phyloP scores from a whole-genome alignment of 768 basidiomycete genomes.

The Coprinopsis sp. region DNA sequence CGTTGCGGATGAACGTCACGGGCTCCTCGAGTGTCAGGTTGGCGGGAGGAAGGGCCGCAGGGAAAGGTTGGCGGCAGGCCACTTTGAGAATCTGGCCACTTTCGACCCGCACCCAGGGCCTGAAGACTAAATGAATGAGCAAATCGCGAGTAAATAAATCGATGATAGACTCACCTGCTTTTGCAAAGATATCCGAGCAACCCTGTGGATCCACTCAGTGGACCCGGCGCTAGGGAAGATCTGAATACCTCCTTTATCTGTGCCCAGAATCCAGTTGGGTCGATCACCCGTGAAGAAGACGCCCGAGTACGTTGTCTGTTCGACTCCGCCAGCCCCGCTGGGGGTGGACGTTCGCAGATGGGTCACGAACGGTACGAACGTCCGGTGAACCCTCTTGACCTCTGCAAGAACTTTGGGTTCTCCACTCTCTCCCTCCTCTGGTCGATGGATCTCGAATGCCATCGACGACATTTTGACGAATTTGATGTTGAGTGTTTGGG shows the following conservation, averaged over 20 bases:
- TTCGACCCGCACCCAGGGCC: no score
- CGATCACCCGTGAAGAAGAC: slow-evolving; percentile 90
- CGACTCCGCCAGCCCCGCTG: slow-evolving; percentile 34
- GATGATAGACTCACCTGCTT: slow-evolving; percentile 23
- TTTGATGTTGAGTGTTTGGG: slow-evolving; percentile 50
- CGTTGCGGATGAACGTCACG: slow-evolving; percentile 31
- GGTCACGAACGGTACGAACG: slow-evolving; percentile 65
- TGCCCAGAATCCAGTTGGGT: slow-evolving; percentile 83
- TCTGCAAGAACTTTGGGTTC: slow-evolving; percentile 45
- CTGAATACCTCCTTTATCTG: slow-evolving; percentile 62
- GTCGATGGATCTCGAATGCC: slow-evolving; percentile 67
- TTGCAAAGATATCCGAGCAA: no score
- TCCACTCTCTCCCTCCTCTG: slow-evolving; percentile 49
- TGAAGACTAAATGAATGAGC: no score
- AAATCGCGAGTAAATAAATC: no score
- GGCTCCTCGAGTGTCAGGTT: no score
- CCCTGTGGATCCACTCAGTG: no score
- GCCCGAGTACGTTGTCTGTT: slow-evolving; percentile 43
- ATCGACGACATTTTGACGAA: slow-evolving; percentile 60
- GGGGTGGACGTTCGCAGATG: slow-evolving; percentile 43
- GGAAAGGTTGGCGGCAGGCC: no score
- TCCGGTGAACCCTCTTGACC: slow-evolving; percentile 58
- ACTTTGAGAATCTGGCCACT: no score
- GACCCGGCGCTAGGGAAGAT: slow-evolving; percentile 70
- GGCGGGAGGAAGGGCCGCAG: no score